Percentiles rank a stretch among this genome's conserved stretches.
Conservation (phyloP, 2,329 filamentous ascomycete genomes). For the Hypoxylon sp. region DNA sequence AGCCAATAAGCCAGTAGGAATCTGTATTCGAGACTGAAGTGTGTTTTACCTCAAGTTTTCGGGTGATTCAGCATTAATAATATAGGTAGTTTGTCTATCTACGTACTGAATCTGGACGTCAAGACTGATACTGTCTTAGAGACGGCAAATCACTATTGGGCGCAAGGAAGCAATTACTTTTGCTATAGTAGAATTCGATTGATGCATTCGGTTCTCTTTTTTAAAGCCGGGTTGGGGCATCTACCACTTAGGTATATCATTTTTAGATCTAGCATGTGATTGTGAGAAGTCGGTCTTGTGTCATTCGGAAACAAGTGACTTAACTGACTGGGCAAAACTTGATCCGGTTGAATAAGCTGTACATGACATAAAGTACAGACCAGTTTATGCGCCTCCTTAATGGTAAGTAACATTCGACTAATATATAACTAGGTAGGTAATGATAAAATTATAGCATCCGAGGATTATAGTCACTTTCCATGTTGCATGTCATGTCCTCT, state of each 20-base stretch:
- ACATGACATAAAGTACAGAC: not conserved
- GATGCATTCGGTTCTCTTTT: not conserved
- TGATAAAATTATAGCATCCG: not conserved
- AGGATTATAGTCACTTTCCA: not conserved
- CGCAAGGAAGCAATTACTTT: not conserved
- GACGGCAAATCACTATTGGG: not conserved
- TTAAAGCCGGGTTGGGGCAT: conserved; percentile 11
- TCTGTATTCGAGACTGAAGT: not conserved
- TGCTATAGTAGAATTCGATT: not conserved
- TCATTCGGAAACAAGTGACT: conserved; percentile 25
- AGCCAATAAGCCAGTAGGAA: not conserved
- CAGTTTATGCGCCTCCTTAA: not conserved
- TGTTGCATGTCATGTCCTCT: not conserved
- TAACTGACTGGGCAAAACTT: not conserved
- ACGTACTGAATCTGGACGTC: not conserved
- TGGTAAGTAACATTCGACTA: not conserved
- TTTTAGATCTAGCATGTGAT: conserved; percentile 40
- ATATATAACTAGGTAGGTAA: too few relatives aligned
- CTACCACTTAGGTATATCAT: conserved; percentile 25
- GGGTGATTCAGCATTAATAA: not conserved
- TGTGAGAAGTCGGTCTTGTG: conserved; percentile 26
- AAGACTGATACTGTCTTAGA: not conserved
- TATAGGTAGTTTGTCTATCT: not conserved
- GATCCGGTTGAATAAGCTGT: not conserved
- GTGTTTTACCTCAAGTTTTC: not conserved